Base-by-base conservation (phyloP, 2,329 filamentous ascomycete species). In the Penicillium brevicompactum region DNA sequence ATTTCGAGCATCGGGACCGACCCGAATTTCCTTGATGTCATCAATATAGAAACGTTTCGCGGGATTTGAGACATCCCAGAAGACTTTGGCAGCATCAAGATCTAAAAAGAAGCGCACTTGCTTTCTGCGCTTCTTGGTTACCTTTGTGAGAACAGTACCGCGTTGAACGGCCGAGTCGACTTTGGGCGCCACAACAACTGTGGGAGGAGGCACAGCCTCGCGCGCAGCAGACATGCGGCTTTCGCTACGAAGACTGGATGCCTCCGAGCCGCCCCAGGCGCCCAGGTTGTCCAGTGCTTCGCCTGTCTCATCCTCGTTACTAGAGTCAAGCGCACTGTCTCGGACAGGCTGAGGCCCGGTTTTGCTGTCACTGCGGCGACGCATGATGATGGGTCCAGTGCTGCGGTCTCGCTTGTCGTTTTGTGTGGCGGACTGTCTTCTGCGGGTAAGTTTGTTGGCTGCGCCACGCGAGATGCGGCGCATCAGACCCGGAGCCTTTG, bases 21-120 rank as follows among this genome's bases (percentile, higher is more conserved):
- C 86, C 59, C 92, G 87, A 46, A 97, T 92, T 68, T 96, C 92
- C 67, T 90, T 89, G 67, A 99, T 93, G 71, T 97, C 92, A 67
- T 99, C 94, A 59, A 99, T 90, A 72, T 96, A 95, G 61, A 99
- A 89, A 50, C 86, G 87, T 72, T 97, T 97, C 22, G 86, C 84
- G 1, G 89, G 87, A 34, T 90, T 87, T 8, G 83, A 85, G 45
- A 86, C 84, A 72, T 96, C 90, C 93, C 93, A 97, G 24, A 84
- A 89, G 22, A 99, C 90, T 73, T 92, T 94, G 57, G 90, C 92
- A 1, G 89, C 84, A 67, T 93, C 89, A 22, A 89, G 82, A 66
- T 97, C 91, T 22, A 97, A 85, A 49, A 88, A 85, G 65, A 97
- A 86, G 24, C 83, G 84, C 70, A 94, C 91, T 51, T 82, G 79